Base-by-base conservation (phyloP, 805 yeast genomes). In the Wickerhamiella azyma region DNA sequence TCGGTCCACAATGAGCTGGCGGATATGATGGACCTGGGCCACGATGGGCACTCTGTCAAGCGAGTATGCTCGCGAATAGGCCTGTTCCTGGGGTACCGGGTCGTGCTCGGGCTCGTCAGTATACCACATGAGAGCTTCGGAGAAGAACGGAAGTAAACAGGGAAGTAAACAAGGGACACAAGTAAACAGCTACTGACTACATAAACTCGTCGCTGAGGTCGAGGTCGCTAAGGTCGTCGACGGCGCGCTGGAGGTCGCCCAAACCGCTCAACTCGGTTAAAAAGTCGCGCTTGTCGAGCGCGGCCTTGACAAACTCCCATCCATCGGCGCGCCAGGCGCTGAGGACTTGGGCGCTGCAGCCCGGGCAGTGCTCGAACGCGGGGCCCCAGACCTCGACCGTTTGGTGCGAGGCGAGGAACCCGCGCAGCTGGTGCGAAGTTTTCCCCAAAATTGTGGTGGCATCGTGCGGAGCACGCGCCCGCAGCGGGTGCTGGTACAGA, bases 351-450 rank as follows among this genome's bases (percentile, higher is more conserved):
- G 63, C 52, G 1, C 94, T 83, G 55, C 99, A 92, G 0, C 88
- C 98, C 0, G 96, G 80, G 61, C 99, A 92, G 54, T 75, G 69
- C 33, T 70, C 66, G 63, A 82, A 94, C 26, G 78, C 77, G 1
- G 84, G 84, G 0, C 94, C 81, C 49, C 69, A 67, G 18, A 88
- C 66, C 53, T 77, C 80, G 48, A 80, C 59, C 13, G 76, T 77
- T 39, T 72, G 72, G 54, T 79, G 85, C 41, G 70, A 71, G 53
- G 74, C 76, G 29, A 94, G 63, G 57, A 80, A 89, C 0, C 97
- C 98, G 49, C 99, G 69, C 18, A 92, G 67, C 60, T 94, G 98
- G 61, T 89, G 98, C 0, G 96, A 94, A 2, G 79, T 63, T 1
- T 71, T 74, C 0, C 96, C 95, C 19, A 89, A 63, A 0, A 72